Evolutionary conservation across 176 grass and related monocot genomes (phyloP).

Genomic region (Zea luxurians): DNA sequence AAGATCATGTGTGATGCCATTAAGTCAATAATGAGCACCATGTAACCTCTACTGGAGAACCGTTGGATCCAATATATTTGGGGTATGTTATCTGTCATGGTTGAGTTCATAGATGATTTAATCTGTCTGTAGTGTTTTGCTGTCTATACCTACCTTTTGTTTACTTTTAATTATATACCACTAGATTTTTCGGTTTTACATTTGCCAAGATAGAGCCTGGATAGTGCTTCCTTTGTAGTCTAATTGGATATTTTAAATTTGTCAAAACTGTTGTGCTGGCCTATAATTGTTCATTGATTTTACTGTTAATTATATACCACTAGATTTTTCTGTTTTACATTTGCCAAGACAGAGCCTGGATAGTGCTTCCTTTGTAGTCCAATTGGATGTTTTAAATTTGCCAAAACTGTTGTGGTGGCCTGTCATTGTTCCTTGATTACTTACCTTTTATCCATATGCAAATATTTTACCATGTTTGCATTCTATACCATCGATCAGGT

Average conservation of each 20-base stretch:
- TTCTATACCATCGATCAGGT: not conserved
- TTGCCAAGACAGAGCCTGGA: not conserved
- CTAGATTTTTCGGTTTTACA: not conserved
- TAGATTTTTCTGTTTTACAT: not conserved
- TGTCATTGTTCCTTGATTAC: not conserved
- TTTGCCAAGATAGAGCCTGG: not conserved
- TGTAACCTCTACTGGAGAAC: not conserved
- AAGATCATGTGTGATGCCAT: not conserved
- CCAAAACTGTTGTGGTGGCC: not conserved
- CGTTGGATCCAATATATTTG: not conserved
- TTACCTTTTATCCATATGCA: not conserved
- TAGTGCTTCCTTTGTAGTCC: not conserved
- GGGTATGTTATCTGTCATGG: not conserved
- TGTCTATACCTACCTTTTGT: not conserved
- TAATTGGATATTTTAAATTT: not conserved
- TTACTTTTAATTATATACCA: not conserved
- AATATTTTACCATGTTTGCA: slow-evolving; percentile 10
- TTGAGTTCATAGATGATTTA: not conserved
- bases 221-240: not conserved
- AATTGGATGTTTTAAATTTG: not conserved
- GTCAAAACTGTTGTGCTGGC: not conserved
- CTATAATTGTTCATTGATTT: not conserved
- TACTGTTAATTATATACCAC: not conserved
- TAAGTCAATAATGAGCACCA: not conserved
- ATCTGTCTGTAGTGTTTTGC: not conserved